These are phyloP conservation scores for Kazachstania taianensis DNA, from an alignment of 805 yeast species.

Conservation along the genomic window DNA sequence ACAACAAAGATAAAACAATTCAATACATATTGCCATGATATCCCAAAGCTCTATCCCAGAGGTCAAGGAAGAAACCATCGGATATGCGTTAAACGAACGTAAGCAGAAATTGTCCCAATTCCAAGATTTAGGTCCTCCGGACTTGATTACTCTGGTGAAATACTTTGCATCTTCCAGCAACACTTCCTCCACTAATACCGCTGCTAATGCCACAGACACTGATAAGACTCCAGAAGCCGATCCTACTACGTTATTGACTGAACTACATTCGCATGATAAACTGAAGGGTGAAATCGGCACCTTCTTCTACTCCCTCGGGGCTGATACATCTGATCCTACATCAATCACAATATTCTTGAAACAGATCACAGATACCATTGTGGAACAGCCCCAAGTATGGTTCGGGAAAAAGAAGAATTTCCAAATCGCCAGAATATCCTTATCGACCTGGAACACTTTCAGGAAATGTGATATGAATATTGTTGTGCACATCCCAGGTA, in stretches of 20 bases:
- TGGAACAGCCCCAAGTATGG: slow-evolving; percentile 62
- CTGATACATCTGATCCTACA: slow-evolving; percentile 66
- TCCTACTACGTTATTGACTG: slow-evolving; percentile 12
- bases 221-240: slow-evolving; percentile 10
- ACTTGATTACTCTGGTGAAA: slow-evolving; percentile 36
- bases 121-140: slow-evolving; percentile 66
- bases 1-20: background rate
- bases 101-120: slow-evolving; percentile 48
- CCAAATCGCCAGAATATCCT: slow-evolving; percentile 62
- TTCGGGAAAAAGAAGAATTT: slow-evolving; percentile 64
- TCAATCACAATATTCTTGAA: slow-evolving; percentile 69
- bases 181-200: slow-evolving; percentile 3
- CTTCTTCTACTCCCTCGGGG: slow-evolving; percentile 62
- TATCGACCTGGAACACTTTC: slow-evolving; percentile 53
- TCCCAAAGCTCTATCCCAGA: slow-evolving; percentile 60
- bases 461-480: slow-evolving; percentile 61
- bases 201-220: slow-evolving; percentile 5
- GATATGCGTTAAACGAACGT: slow-evolving; percentile 54
- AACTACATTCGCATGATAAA: slow-evolving; percentile 27
- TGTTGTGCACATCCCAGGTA: slow-evolving; percentile 66
- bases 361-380: slow-evolving; percentile 52
- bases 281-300: slow-evolving; percentile 53
- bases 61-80: slow-evolving; percentile 48
- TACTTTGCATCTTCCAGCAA: slow-evolving; percentile 22
- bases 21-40: too few species aligned